These are phyloP conservation scores for Strigomonas culicis DNA, from an alignment of 208 protist genomes.

Conservation along the genomic window DNA sequence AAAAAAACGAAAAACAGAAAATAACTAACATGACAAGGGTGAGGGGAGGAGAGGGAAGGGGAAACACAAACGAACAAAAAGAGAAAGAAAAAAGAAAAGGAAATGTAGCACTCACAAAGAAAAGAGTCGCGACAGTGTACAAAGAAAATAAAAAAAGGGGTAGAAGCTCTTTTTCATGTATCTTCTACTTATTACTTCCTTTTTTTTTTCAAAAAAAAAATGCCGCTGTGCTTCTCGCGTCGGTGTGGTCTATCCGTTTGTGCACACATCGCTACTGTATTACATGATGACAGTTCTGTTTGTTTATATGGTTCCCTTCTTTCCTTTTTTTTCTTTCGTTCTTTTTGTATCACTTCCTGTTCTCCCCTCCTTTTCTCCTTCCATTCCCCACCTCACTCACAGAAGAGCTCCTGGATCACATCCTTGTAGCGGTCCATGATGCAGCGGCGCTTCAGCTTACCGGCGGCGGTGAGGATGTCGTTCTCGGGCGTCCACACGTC, in stretches of 20 bases:
- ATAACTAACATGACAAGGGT: neutral
- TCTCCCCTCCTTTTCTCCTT: too few relatives aligned
- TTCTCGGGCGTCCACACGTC: constrained; percentile 83
- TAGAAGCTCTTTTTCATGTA: neutral
- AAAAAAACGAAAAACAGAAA: constrained; percentile 6
- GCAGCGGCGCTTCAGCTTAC: constrained; percentile 56
- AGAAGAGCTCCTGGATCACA: constrained; percentile 60
- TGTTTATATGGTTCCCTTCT: too few relatives aligned
- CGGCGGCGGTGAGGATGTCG: constrained; percentile 50
- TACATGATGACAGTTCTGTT: too few relatives aligned
- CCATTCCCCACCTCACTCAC: too few relatives aligned
- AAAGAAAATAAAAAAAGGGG: constrained; percentile 5
- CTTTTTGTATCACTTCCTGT: too few relatives aligned
- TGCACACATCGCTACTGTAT: too few relatives aligned
- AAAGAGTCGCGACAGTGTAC: constrained; percentile 7
- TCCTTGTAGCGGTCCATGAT: constrained; percentile 47
- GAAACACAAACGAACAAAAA: neutral
- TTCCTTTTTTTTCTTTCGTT: too few relatives aligned
- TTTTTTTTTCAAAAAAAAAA: constrained; percentile 8
- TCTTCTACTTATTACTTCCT: neutral
- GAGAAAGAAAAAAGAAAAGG: constrained; percentile 7
- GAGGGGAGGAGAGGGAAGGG: neutral
- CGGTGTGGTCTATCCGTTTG: too few relatives aligned
- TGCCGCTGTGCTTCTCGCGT: neutral
- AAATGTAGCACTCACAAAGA: neutral